phyloP scores from a whole-genome alignment of 2,329 filamentous ascomycete species.

The Cercospora beticola region DNA sequence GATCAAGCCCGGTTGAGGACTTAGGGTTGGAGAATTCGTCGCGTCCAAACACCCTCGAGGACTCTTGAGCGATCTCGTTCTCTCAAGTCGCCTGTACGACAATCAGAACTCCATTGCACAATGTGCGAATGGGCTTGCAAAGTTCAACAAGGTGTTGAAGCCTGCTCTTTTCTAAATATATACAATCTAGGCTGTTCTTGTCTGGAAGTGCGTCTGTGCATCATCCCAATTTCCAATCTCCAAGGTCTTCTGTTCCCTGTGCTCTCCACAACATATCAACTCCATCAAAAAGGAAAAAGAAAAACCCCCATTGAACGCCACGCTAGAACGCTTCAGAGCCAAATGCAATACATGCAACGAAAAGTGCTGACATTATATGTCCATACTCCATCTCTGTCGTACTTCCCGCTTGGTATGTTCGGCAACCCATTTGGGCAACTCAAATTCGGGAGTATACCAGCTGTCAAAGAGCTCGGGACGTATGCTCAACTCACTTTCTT shows the following conservation, averaged over 20 bases:
- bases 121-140: neutral
- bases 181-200: conserved; percentile 11
- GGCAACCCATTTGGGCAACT: conserved; percentile 31
- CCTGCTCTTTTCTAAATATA: conserved; percentile 6
- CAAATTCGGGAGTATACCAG: conserved; percentile 34
- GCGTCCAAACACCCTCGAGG: neutral
- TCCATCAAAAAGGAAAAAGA: neutral
- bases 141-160: neutral
- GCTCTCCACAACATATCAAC: neutral
- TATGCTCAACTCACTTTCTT: conserved; percentile 24
- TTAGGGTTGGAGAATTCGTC: neutral
- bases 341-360: neutral
- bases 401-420: conserved; percentile 40
- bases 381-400: conserved; percentile 35
- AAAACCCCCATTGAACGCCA: conserved; percentile 2
- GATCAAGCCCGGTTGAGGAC: neutral
- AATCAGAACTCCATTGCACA: neutral
- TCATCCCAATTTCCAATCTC: conserved; percentile 2
- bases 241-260: neutral
- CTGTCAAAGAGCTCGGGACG: conserved; percentile 38
- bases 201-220: neutral
- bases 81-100: neutral
- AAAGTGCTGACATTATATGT: conserved; percentile 36
- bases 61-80: neutral
- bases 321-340: conserved; percentile 12